Base-by-base conservation (phyloP, 2,329 filamentous ascomycete species). In the Orbilia javanica region DNA sequence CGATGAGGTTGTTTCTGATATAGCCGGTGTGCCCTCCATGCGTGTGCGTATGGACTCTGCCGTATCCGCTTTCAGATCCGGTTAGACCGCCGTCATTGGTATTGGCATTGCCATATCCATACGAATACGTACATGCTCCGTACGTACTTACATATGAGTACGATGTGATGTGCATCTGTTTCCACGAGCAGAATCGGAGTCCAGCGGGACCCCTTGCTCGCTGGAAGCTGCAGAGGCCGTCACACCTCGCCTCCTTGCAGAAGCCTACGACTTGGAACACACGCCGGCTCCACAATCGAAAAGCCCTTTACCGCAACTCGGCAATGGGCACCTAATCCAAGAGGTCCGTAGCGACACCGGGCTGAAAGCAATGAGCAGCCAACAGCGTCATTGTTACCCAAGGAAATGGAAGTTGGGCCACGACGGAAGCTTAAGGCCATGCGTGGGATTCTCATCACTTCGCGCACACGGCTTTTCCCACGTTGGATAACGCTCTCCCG, bases 171-270 rank as follows among this genome's bases (percentile, higher is more conserved):
- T n/a, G n/a, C n/a, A n/a, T n/a, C n/a, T n/a, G 42, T 20, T 53
- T 53, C 50, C 50, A 53, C 25, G 25, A 53, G 46, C 52, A 57
- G 52, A 39, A 36, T 57, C 52, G 55, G 20, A 50, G 36, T 27
- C 27, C 55, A 42, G 39, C 55, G 39, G 22, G 67, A 5, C 62
- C 60, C 69, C 69, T 73, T 73, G 69, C 69, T 66, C 50, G 11
- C 7, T 34, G 34, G 50, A 18, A 66, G 36, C 48, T 73, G 69
- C 69, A 60, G 52, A 57, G 20, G 34, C 46, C 60, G 60, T 73
- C 69, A 73, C 69, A 73, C 60, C 69, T 66, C 50, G 69, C 69
- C 69, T 73, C 69, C 69, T 73, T 73, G 69, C 69, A 73, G 69
- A 11, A 22, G 55, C 50, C 48, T 67, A 53, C 55, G 55, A 62